Evolutionary conservation across 805 yeast species (phyloP), one percentile per base, ranked within the genome.

Genomic region (Yamadazyma tumulicola): DNA sequence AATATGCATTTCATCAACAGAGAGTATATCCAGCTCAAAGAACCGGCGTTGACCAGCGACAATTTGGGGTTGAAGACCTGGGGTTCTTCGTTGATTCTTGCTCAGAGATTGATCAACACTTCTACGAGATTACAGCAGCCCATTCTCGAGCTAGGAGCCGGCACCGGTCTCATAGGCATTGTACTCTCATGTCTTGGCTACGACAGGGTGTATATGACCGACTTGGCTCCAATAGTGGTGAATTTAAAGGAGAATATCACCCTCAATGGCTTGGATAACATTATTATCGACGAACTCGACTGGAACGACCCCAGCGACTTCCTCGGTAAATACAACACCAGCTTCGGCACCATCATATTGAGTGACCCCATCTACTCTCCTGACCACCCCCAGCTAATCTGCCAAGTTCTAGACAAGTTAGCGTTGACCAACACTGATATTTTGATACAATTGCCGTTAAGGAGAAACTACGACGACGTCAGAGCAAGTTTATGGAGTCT

Each of bases 121-220:
- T 31, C 41, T 1, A 23, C 34, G 5, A 53, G 52, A 19, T 42
- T 59, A 3, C 16, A 30, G 11, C 56, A 49, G 14, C 55, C 60
- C 0, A 54, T 80, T 0, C 54, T 85, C 19, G 98, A 91, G 49
- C 61, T 93, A n/a, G 98, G 98, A 0, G 71, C 97, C 0, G 98
- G 98, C 0, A 93, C 98, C 0, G 98, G 98, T 0, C 65, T 91
- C 11, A 82, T 81, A 3, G 97, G 97, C 0, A 82, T 93, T 22
- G 69, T 80, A 0, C 69, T 85, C 37, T 75, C 74, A 0, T 38
- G 67, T 6, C 48, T 81, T 5, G 87, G 87, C 0, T 58, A 53
- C 41, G 19, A 42, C 6, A 46, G 57, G 0, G 61, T 80, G 1
- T 49, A 59, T 9, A 54, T 87, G 16, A 89, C 97, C 0, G 98